Evolutionary conservation across 192 early-diverging fungal genomes (phyloP).

Genomic region (Diversispora epigaea): DNA sequence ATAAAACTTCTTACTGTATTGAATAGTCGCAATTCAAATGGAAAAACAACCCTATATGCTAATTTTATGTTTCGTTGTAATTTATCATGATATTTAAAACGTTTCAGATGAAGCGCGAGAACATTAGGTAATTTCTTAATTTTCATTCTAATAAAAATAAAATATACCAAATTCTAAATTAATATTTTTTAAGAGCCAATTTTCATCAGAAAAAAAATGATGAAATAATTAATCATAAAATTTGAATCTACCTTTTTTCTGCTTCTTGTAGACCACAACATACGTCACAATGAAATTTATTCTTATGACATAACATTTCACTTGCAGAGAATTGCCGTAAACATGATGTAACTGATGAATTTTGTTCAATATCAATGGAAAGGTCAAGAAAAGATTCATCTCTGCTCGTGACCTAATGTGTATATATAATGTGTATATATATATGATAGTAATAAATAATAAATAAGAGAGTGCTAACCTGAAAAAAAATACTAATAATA

Average conservation of each 20-base stretch:
- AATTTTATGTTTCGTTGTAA: slow-evolving; percentile 91
- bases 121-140: slow-evolving; percentile 92
- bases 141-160: slow-evolving; percentile 73
- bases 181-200: too few species aligned
- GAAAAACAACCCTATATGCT: slow-evolving; percentile 92
- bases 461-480: too few species aligned
- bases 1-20: slow-evolving; percentile 74
- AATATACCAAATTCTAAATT: not conserved
- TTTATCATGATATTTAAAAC: slow-evolving; percentile 97
- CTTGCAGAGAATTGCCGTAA: slow-evolving; percentile 94
- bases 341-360: slow-evolving; percentile 92
- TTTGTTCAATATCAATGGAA: slow-evolving; percentile 94
- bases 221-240: too few species aligned
- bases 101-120: slow-evolving; percentile 91
- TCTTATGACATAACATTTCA: slow-evolving; percentile 92
- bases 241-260: slow-evolving; percentile 72
- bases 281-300: slow-evolving; percentile 97
- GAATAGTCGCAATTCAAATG: slow-evolving; percentile 89
- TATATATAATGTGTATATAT: too few species aligned
- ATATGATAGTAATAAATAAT: too few species aligned
- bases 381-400: slow-evolving; percentile 96
- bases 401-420: slow-evolving; percentile 71
- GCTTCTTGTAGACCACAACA: slow-evolving; percentile 96
- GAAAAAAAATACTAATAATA: slow-evolving; percentile 15
- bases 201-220: not conserved